Base-by-base conservation (phyloP, 2,329 filamentous ascomycete species). In the Aurifilum marmelostoma region DNA sequence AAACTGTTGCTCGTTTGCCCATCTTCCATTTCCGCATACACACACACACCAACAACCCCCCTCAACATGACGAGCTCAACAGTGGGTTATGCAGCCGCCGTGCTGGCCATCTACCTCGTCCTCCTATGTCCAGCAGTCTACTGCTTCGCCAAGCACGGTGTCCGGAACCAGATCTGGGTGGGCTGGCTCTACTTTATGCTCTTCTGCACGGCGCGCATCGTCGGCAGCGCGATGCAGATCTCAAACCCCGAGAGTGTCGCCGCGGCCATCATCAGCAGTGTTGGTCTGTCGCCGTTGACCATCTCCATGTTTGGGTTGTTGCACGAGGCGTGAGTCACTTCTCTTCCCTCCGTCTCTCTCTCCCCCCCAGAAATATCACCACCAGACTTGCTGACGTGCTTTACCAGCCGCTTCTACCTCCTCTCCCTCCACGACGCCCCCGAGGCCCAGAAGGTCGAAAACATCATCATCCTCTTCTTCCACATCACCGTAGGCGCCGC, bases 261-360 rank as follows among this genome's bases (percentile, higher is more conserved):
- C 1, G 80, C 79, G 5, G 74, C 72, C 12, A 74, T 82, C 18
- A 75, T 83, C 24, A 72, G 76, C 37, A 80, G 76, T 39, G 73
- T 83, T 43, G 80, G 80, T 4, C 68, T 82, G 2, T 80, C 80
- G 8, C 80, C 80, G 2, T 71, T 83, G 1, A 72, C 77, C n/a
- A 72, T 77, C 16, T 72, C 75, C 7, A 69, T 72, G 4, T 72
- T 72, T 24, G 78, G 80, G 0, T 73, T 81, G 12, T 68, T 81
- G 0, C 76, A 80, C 58, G 79, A 82, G 73, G 73, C 77, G 78
- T 79, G 62, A 71, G 77, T 32, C 1, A 7, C 6, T 29, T n/a
- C n/a, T n/a, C 9, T 21, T 21, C 9, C n/a, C 29, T 60, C 24
- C 18, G 12, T 32, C 14, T 32, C 54, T 18, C 73, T 21, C 16